Base-by-base conservation (phyloP, 164 flowering plant species). In the Annona squamosa region DNA sequence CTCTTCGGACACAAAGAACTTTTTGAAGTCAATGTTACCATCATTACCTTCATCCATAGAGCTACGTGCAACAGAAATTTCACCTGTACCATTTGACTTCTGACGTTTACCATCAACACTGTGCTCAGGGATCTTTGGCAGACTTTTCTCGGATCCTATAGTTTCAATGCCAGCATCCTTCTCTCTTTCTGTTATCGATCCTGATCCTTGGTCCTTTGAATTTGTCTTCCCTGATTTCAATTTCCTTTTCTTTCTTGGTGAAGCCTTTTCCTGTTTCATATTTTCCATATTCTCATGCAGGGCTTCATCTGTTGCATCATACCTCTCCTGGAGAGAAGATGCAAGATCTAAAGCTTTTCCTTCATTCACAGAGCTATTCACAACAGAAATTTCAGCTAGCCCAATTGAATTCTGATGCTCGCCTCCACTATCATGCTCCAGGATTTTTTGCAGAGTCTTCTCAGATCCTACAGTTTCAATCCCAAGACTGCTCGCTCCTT, bases 1-100 rank as follows among this genome's bases (percentile, higher is more conserved):
- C 61, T 77, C 70, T 13, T 76, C 68, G 65, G 81, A 79, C 63
- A 78, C 17, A 80, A 83, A 81, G 61, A 81, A 79, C 19, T 81
- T 76, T 18, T 42, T 79, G 64, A 84, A 78, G 63, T 81, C 78
- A 7, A 82, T 42, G 37, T 47, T 63, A 72, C 78, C 76, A 71
- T 78, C 73, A 62, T 59, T 77, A 63, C 13, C 70, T 70, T 76
- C 75, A 73, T 74, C 72, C 4, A 19, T 2, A 72, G 7, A n/a
- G 4, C 64, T 67, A 77, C 62, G 71, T 37, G 19, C 56, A 71
- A 46, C 41, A 16, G 18, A 46, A 65, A 75, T 47, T 47, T 7
- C 74, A 10, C n/a, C 67, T 52, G 18, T 46, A 46, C 13, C 57
- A 67, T 46, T 43, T 70, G 9, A 72, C 73, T 69, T 71, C 69